Conservation (phyloP, 371 early-diverging fungal genomes). For the Mortierella polycephala region DNA sequence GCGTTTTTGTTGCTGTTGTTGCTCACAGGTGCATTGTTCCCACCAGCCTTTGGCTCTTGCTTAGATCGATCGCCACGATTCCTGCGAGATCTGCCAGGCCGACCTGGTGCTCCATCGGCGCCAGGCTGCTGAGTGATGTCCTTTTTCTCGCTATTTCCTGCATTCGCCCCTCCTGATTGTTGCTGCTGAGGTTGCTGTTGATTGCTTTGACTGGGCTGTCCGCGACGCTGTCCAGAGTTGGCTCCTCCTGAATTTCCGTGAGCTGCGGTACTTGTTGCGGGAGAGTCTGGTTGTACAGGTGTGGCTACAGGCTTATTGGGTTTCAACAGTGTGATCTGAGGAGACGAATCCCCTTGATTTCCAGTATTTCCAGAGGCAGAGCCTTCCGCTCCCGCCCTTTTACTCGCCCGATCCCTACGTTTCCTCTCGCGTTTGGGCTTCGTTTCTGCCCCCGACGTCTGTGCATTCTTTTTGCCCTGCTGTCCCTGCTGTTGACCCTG, state of each 20-base stretch:
- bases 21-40: background rate
- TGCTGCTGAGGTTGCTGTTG: slow-evolving; percentile 19
- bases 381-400: slow-evolving; percentile 16
- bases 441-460: background rate
- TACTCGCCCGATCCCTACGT: slow-evolving; percentile 32
- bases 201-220: slow-evolving; percentile 24
- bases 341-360: slow-evolving; percentile 2
- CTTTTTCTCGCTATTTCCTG: slow-evolving; percentile 4
- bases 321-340: slow-evolving; percentile 37
- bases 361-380: slow-evolving; percentile 23
- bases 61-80: slow-evolving; percentile 31
- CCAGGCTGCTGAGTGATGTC: slow-evolving; percentile 10
- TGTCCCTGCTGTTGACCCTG: slow-evolving; percentile 13
- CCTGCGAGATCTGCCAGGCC: slow-evolving; percentile 19
- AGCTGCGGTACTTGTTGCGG: background rate
- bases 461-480: slow-evolving; percentile 9
- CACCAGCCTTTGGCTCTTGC: slow-evolving; percentile 23
- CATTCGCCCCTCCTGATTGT: background rate
- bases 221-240: slow-evolving; percentile 20
- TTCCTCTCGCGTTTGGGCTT: slow-evolving; percentile 40
- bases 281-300: background rate
- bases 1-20: slow-evolving; percentile 1
- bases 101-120: slow-evolving; percentile 11
- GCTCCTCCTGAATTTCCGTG: slow-evolving; percentile 15
- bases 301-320: slow-evolving; percentile 11